These are phyloP conservation scores for Crassisporium funariophilum DNA, from an alignment of 768 basidiomycete genomes.

Conservation along the genomic window DNA sequence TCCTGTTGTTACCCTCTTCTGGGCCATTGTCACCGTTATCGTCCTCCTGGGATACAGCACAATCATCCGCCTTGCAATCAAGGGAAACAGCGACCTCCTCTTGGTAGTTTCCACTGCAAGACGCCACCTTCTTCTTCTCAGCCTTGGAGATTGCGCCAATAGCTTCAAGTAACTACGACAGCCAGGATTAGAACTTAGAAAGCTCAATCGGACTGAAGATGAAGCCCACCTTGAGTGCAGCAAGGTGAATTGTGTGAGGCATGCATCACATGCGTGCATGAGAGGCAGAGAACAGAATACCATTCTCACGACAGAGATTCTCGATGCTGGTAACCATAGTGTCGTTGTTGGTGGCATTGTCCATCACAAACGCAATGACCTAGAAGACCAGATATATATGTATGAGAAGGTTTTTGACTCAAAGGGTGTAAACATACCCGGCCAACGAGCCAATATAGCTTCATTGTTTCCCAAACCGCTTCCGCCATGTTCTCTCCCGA, in stretches of 20 bases:
- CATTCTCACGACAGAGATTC: slow-evolving; percentile 5
- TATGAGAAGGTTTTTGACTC: background rate
- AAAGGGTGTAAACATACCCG: slow-evolving; percentile 2
- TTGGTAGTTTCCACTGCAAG: slow-evolving; percentile 21
- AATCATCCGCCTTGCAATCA: too few species aligned
- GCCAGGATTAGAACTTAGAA: background rate
- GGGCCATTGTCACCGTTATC: slow-evolving; percentile 6
- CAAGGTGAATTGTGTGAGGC: slow-evolving; percentile 42
- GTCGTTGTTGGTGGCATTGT: slow-evolving; percentile 40
- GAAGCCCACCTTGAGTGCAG: slow-evolving; percentile 28
- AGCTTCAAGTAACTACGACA: slow-evolving; percentile 31
- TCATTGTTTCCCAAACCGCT: slow-evolving; percentile 30
- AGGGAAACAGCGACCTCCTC: too few species aligned
- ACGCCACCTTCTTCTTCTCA: slow-evolving; percentile 20
- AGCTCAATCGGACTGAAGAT: background rate
- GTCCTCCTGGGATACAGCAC: slow-evolving; percentile 9
- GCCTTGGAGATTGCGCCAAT: slow-evolving; percentile 27
- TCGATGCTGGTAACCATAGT: slow-evolving; percentile 29
- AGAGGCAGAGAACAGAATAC: slow-evolving; percentile 26
- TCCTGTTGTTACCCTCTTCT: background rate
- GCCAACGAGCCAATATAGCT: slow-evolving; percentile 25
- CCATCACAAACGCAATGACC: slow-evolving; percentile 36
- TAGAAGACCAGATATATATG: slow-evolving; percentile 2
- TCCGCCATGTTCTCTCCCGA: slow-evolving; percentile 38
- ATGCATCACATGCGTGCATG: slow-evolving; percentile 33